Conservation (phyloP, 139 green algal genomes). For the Closterium sp. region DNA sequence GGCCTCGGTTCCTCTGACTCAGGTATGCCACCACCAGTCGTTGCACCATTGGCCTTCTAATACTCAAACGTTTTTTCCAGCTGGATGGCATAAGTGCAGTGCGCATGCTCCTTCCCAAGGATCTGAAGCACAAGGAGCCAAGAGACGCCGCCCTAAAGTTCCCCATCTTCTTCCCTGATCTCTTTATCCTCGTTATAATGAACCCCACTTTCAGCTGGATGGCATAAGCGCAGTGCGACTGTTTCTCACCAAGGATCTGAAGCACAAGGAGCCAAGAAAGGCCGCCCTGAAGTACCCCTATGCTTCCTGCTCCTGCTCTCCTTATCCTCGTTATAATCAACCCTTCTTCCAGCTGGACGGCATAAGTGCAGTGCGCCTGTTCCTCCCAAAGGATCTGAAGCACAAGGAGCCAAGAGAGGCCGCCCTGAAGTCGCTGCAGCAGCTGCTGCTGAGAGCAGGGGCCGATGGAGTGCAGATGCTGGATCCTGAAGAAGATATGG, state of each 20-base stretch:
- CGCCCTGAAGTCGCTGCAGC: slow-evolving; percentile 21
- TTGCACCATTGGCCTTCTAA: too few species aligned
- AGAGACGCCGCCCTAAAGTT: too few species aligned
- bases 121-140: too few species aligned
- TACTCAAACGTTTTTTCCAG: too few species aligned
- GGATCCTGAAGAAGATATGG: slow-evolving; percentile 84
- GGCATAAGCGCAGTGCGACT: slow-evolving; percentile 68
- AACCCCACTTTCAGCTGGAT: neutral
- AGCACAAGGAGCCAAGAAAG: too few species aligned
- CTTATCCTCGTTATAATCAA: neutral
- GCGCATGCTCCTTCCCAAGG: too few species aligned
- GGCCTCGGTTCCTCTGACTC: too few species aligned
- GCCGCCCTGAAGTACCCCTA: neutral
- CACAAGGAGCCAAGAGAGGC: slow-evolving; percentile 53
- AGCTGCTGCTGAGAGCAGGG: slow-evolving; percentile 45
- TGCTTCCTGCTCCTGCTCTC: neutral
- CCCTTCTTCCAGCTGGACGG: slow-evolving; percentile 50
- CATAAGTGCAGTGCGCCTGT: slow-evolving; percentile 68
- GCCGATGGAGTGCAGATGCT: slow-evolving; percentile 66
- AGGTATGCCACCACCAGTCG: too few species aligned
- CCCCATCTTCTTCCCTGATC: too few species aligned
- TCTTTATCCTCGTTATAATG: too few species aligned
- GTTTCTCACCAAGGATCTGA: slow-evolving; percentile 63
- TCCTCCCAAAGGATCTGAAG: slow-evolving; percentile 70
- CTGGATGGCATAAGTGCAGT: too few species aligned